These are phyloP conservation scores for Globisporangium acanthophoron DNA, from an alignment of 352 stramenopile species.

Conservation along the genomic window DNA sequence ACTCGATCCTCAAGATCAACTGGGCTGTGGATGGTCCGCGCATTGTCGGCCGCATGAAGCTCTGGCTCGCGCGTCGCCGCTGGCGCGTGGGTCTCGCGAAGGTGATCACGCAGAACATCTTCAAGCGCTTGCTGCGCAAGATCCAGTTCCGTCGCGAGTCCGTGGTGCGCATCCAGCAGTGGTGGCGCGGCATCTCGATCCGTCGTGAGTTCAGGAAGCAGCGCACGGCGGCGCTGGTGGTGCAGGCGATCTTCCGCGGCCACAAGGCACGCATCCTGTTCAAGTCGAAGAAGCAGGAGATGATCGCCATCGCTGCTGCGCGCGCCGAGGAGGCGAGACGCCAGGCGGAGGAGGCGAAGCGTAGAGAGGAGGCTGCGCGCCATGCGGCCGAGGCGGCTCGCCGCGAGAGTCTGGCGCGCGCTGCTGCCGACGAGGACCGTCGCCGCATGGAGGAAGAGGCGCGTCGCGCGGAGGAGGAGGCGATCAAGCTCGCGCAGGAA, in stretches of 20 bases:
- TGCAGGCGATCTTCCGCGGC: constrained; percentile 80
- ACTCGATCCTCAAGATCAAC: constrained; percentile 76
- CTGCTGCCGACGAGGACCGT: constrained; percentile 49
- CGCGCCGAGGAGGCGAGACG: constrained; percentile 66
- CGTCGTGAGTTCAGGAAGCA: constrained; percentile 82
- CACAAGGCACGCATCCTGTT: constrained; percentile 63
- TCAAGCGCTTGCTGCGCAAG: constrained; percentile 40
- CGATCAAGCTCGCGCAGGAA: constrained; percentile 47
- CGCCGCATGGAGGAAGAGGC: constrained; percentile 73
- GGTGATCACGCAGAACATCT: constrained; percentile 54
- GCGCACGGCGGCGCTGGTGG: constrained; percentile 56
- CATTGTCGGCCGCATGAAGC: constrained; percentile 60
- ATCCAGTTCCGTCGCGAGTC: constrained; percentile 62
- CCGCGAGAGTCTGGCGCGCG: constrained; percentile 49
- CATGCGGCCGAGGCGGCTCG: constrained; percentile 47
- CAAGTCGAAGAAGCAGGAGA: constrained; percentile 84
- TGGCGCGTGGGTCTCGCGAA: constrained; percentile 69
- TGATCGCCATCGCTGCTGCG: constrained; percentile 71
- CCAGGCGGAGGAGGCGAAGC: constrained; percentile 80
- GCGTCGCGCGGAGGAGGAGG: constrained; percentile 50
- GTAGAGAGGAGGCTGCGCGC: constrained; percentile 66
- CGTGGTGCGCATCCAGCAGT: constrained; percentile 73
- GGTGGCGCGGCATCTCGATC: constrained; percentile 72
- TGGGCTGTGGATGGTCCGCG: constrained; percentile 50
- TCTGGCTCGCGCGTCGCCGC: constrained; percentile 63